Conservation (phyloP, 768 basidiomycete genomes). For the Suillus subaureus region DNA sequence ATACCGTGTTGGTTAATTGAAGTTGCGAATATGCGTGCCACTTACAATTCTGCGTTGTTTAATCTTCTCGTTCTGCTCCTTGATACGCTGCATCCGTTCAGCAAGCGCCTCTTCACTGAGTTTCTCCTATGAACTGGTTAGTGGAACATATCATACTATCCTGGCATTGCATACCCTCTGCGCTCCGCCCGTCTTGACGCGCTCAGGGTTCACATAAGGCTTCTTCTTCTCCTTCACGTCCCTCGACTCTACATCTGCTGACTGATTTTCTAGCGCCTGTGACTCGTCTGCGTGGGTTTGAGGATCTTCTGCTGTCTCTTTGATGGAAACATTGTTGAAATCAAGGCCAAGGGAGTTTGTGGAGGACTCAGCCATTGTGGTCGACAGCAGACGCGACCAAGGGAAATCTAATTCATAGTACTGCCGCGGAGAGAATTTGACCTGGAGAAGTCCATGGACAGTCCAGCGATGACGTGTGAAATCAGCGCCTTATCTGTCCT, state of each 20-base stretch:
- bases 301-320: constrained; percentile 27
- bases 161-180: constrained; percentile 54
- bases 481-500: constrained; percentile 11
- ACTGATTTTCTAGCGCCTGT: constrained; percentile 20
- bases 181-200: constrained; percentile 79
- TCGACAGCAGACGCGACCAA: constrained; percentile 11
- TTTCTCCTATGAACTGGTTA: constrained; percentile 56
- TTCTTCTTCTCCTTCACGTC: constrained; percentile 55
- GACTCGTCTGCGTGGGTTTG: constrained; percentile 20
- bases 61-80: constrained; percentile 76
- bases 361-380: constrained; percentile 43
- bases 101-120: constrained; percentile 65
- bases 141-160: neutral
- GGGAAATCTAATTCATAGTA: neutral
- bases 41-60: constrained; percentile 66
- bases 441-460: constrained; percentile 4
- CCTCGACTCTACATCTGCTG: constrained; percentile 8
- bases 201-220: constrained; percentile 81
- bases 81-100: constrained; percentile 69
- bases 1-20: constrained; percentile 9
- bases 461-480: constrained; percentile 14
- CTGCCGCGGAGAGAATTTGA: neutral
- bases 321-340: constrained; percentile 52
- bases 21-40: constrained; percentile 9
- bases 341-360: constrained; percentile 75